These are phyloP conservation scores for Ajuga reptans DNA, from an alignment of 305 asterid species.

Conservation along the genomic window DNA sequence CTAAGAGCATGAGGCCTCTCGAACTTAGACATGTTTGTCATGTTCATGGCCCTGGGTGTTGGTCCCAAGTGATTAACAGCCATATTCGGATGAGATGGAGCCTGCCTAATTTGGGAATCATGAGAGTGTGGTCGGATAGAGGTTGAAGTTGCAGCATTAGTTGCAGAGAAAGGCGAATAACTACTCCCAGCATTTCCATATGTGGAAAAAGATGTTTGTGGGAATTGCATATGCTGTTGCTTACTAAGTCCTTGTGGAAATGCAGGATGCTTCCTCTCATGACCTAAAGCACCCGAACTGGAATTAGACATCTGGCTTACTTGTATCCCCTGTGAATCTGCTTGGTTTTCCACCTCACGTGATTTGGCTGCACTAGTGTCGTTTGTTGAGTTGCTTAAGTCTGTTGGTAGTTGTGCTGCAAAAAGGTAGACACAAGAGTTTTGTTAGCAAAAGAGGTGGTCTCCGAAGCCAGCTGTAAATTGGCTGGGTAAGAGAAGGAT, in stretches of 20 bases:
- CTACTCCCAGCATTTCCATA: constrained; percentile 51
- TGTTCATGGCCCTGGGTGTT: constrained; percentile 38
- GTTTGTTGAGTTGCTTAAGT: constrained; percentile 35
- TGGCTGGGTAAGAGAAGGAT: constrained; percentile 20
- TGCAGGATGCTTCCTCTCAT: constrained; percentile 59
- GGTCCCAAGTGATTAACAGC: constrained; percentile 43
- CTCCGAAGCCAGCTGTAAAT: neutral
- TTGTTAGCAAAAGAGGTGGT: constrained; percentile 22
- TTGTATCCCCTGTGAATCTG: constrained; percentile 48
- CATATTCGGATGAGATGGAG: constrained; percentile 50
- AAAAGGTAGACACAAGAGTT: constrained; percentile 17
- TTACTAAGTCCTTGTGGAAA: constrained; percentile 67
- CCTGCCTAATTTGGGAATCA: constrained; percentile 65
- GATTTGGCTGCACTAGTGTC: constrained; percentile 39
- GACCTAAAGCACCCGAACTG: constrained; percentile 39
- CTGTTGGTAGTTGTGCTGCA: constrained; percentile 31
- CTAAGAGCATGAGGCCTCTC: constrained; percentile 47
- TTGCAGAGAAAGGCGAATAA: constrained; percentile 48
- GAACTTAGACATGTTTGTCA: constrained; percentile 48
- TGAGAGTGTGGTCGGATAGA: constrained; percentile 49
- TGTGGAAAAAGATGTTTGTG: constrained; percentile 51
- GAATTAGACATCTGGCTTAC: constrained; percentile 41
- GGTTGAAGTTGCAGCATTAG: constrained; percentile 41
- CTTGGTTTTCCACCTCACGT: constrained; percentile 45
- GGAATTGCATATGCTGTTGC: constrained; percentile 61